Percentiles rank a stretch among this genome's conserved stretches.
Evolutionary conservation across 768 basidiomycete genomes (phyloP).

Genomic region (Mycena belliarum): DNA sequence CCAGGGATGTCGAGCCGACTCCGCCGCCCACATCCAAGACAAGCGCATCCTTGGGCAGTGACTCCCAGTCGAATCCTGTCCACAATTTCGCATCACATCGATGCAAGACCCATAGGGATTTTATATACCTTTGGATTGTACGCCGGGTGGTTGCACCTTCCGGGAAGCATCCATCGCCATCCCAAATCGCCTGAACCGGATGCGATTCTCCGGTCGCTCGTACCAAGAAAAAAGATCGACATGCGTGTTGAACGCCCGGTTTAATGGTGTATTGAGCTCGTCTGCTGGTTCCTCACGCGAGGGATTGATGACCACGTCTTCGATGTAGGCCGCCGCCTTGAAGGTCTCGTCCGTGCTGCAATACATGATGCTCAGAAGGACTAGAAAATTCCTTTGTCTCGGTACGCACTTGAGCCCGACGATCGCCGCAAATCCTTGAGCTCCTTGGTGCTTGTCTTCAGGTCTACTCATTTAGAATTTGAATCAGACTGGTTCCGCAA

Average conservation of each 20-base stretch:
- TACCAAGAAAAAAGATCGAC: conserved; percentile 23
- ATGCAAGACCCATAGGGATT: too few relatives aligned
- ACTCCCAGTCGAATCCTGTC: conserved; percentile 1
- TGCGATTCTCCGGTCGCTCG: conserved; percentile 26
- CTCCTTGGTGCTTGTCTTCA: conserved; percentile 24
- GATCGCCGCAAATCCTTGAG: conserved; percentile 23
- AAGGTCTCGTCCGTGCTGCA: conserved; percentile 24
- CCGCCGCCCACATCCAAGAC: conserved; percentile 5
- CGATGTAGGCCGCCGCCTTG: conserved; percentile 22
- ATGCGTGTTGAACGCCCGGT: conserved; percentile 22
- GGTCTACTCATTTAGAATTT: conserved; percentile 4
- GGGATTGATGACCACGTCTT: conserved; percentile 24
- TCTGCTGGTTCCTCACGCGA: conserved; percentile 10
- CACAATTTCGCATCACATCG: not conserved
- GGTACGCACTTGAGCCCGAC: conserved; percentile 6
- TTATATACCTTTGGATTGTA: conserved; percentile 1
- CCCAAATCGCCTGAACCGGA: conserved; percentile 23
- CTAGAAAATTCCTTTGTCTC: not conserved
- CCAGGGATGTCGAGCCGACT: not conserved
- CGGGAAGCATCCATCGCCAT: conserved; percentile 25
- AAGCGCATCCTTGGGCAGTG: not conserved
- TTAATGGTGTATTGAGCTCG: conserved; percentile 21
- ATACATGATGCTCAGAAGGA: not conserved
- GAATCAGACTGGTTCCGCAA: too few relatives aligned
- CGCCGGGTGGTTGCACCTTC: not conserved